Conservation (phyloP, 495 filamentous ascomycete genomes). For the Neurospora sp. region DNA sequence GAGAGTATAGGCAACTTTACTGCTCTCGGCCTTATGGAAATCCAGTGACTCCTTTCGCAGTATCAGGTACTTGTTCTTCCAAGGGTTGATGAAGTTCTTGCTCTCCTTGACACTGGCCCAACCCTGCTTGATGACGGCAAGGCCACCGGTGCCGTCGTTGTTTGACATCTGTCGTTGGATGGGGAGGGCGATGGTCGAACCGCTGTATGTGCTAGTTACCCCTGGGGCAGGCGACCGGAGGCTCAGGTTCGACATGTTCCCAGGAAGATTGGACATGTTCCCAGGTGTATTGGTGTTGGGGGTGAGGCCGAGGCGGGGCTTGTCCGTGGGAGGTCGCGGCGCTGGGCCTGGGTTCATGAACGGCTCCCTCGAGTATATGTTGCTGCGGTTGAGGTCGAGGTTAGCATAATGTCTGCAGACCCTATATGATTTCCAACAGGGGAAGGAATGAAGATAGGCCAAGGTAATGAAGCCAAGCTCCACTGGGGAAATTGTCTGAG, state of each 20-base stretch:
- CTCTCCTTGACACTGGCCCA: slow-evolving; percentile 80
- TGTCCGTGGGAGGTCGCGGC: slow-evolving; percentile 77
- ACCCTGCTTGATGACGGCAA: slow-evolving; percentile 78
- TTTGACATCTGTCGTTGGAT: slow-evolving; percentile 51
- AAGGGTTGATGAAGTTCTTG: slow-evolving; percentile 64
- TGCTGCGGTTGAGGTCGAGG: slow-evolving; percentile 15
- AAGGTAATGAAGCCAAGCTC: neutral
- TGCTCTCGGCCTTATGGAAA: slow-evolving; percentile 79
- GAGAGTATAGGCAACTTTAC: slow-evolving; percentile 72
- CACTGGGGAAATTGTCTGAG: neutral
- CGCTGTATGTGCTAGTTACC: slow-evolving; percentile 40
- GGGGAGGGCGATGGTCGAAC: slow-evolving; percentile 58
- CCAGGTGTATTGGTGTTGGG: slow-evolving; percentile 59
- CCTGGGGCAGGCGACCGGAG: slow-evolving; percentile 47
- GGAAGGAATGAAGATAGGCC: neutral
- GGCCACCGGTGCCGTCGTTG: slow-evolving; percentile 50
- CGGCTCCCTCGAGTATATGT: slow-evolving; percentile 55
- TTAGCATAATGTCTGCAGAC: neutral
- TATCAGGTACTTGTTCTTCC: slow-evolving; percentile 83
- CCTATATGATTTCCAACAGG: neutral
- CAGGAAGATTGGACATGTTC: slow-evolving; percentile 53
- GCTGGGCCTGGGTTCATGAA: slow-evolving; percentile 98
- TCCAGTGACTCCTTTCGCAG: slow-evolving; percentile 81
- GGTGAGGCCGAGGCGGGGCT: slow-evolving; percentile 68
- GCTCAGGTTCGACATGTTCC: slow-evolving; percentile 66